Conservation (phyloP, 108 stramenopile species). For the Aurantiochytrium sp. region DNA sequence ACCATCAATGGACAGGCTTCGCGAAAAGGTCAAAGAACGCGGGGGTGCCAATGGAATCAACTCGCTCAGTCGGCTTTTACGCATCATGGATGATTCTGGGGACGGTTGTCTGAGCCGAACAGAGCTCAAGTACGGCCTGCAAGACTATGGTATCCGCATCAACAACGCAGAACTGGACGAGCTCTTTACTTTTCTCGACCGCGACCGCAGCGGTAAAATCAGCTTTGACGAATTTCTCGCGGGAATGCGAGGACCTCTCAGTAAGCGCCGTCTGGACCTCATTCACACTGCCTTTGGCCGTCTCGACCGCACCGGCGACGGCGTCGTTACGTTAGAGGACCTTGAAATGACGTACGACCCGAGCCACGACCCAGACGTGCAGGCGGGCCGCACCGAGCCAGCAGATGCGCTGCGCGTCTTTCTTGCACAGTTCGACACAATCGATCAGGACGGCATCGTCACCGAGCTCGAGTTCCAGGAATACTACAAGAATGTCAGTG, state of each 20-base stretch:
- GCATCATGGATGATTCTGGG: constrained; percentile 48
- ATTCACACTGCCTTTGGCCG: constrained; percentile 43
- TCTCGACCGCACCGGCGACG: constrained; percentile 42
- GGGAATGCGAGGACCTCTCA: constrained; percentile 45
- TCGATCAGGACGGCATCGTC: constrained; percentile 51
- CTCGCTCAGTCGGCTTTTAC: constrained; percentile 36
- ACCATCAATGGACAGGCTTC: constrained; percentile 5
- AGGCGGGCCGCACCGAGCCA: constrained; percentile 24
- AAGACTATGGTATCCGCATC: constrained; percentile 39
- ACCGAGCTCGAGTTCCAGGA: constrained; percentile 48
- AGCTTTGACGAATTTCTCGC: constrained; percentile 49
- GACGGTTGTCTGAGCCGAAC: constrained; percentile 24
- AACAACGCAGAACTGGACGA: constrained; percentile 42
- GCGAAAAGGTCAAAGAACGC: neutral
- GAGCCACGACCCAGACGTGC: constrained; percentile 48
- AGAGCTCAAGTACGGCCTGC: constrained; percentile 53
- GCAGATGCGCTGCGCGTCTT: constrained; percentile 47
- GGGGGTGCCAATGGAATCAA: constrained; percentile 35
- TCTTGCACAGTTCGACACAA: constrained; percentile 46
- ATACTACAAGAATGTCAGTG: constrained; percentile 52
- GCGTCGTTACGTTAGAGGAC: constrained; percentile 33
- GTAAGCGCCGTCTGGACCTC: constrained; percentile 32
- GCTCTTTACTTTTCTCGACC: constrained; percentile 50
- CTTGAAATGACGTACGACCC: constrained; percentile 41
- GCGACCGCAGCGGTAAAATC: constrained; percentile 31